A percentile compares a stretch with the other conserved stretches of the same genome.
phyloP scores from a whole-genome alignment of 257 asterid genomes.

The Asclepias syriaca region DNA sequence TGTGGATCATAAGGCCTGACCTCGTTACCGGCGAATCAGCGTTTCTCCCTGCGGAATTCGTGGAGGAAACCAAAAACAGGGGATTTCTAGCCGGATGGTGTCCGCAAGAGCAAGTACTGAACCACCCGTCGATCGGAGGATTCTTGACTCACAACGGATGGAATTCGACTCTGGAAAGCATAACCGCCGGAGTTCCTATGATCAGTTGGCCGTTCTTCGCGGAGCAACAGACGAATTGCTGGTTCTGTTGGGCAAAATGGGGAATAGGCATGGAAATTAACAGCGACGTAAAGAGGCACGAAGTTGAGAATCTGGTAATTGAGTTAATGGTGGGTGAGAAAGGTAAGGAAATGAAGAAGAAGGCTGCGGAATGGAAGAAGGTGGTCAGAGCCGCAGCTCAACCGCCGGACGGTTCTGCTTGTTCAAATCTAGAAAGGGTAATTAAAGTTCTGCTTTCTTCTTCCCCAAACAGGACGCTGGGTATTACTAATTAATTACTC shows the following conservation, averaged over 20 bases:
- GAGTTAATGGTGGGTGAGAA: constrained; percentile 2
- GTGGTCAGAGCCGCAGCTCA: constrained; percentile 15
- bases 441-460: constrained; percentile 12
- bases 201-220: background rate
- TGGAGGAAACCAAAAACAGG: background rate
- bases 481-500: too few relatives aligned
- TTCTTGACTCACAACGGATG: background rate
- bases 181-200: background rate
- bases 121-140: background rate
- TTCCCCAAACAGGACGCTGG: background rate
- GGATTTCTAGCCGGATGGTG: background rate
- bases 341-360: constrained; percentile 21
- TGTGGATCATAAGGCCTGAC: constrained; percentile 18
- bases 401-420: constrained; percentile 16
- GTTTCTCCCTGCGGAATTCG: background rate
- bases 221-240: constrained; percentile 17
- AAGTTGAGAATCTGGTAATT: constrained; percentile 19
- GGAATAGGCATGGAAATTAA: constrained; percentile 28
- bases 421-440: constrained; percentile 20
- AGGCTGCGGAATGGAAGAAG: constrained; percentile 21
- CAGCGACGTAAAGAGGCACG: constrained; percentile 24
- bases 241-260: constrained; percentile 20
- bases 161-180: background rate
- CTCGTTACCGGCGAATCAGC: background rate
- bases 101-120: background rate